phyloP scores from a whole-genome alignment of 371 early-diverging fungal species.

The Mucor saturninus region DNA sequence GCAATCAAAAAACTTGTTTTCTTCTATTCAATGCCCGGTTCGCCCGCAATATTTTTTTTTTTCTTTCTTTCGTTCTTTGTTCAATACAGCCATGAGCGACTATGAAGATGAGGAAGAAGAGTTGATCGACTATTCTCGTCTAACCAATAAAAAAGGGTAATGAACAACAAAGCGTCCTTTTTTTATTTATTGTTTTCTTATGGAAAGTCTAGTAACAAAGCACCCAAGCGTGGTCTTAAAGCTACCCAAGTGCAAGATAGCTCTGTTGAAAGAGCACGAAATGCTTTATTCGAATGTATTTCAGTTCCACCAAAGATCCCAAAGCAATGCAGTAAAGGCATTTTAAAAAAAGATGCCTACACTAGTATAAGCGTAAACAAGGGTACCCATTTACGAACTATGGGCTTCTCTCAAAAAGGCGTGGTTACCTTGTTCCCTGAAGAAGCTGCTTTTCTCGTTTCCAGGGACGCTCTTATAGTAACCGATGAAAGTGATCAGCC shows the following conservation, averaged over 20 bases:
- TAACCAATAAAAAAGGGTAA: conserved; percentile 21
- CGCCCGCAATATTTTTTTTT: neutral
- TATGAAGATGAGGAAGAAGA: conserved; percentile 10
- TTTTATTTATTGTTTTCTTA: neutral
- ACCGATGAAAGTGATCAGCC: conserved; percentile 5
- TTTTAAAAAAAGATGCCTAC: neutral
- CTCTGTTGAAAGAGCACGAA: neutral
- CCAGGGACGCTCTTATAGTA: conserved; percentile 44
- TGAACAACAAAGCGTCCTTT: neutral
- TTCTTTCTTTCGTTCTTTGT: neutral
- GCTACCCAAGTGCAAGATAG: neutral
- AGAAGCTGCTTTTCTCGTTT: conserved; percentile 59
- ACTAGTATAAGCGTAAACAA: conserved; percentile 28
- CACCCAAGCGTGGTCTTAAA: conserved; percentile 21
- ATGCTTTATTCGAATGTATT: conserved; percentile 26
- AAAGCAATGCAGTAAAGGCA: conserved; percentile 2
- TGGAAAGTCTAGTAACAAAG: neutral
- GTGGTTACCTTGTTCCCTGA: conserved; percentile 49
- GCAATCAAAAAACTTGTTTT: no score
- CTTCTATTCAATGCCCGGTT: no score
- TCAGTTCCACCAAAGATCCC: neutral
- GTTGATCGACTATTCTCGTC: conserved; percentile 26
- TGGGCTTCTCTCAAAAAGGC: conserved; percentile 49
- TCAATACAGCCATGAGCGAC: neutral
- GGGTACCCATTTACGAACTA: conserved; percentile 49